Conservation (phyloP, 139 green algal genomes). For the Yamagishiella unicocca region DNA sequence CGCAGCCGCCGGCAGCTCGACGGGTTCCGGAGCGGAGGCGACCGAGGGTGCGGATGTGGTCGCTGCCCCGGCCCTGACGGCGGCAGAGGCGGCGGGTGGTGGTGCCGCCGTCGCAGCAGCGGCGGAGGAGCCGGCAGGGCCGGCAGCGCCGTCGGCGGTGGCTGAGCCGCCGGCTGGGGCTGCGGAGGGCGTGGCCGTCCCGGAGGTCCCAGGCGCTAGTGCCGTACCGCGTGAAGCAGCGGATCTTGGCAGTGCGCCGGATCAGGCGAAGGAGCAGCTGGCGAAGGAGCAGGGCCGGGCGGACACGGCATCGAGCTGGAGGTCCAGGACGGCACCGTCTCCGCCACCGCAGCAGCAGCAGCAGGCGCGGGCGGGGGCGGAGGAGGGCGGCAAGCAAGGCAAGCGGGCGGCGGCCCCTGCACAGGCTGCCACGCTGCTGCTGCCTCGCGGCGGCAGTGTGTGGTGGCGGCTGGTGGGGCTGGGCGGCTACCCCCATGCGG, state of each 20-base stretch:
- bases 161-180: background rate
- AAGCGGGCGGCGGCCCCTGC: background rate
- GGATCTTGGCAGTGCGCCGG: background rate
- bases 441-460: background rate
- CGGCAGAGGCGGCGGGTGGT: background rate
- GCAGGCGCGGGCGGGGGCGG: background rate
- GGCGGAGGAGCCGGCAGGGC: background rate
- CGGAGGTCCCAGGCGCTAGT: too few relatives aligned
- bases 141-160: background rate
- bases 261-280: background rate
- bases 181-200: background rate
- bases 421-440: background rate
- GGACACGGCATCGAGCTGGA: background rate
- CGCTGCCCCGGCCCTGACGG: background rate
- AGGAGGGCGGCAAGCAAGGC: too few relatives aligned
- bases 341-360: background rate
- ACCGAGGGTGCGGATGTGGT: background rate
- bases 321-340: background rate
- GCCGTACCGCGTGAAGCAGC: too few relatives aligned
- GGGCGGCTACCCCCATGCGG: conserved; percentile 42
- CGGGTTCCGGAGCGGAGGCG: too few relatives aligned
- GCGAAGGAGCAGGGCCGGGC: background rate
- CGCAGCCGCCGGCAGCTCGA: background rate
- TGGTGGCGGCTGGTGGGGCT: conserved; percentile 49
- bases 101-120: background rate